Evolutionary conservation across 202 grass and related monocot species (phyloP).

Genomic region (Digitaria exilis): DNA sequence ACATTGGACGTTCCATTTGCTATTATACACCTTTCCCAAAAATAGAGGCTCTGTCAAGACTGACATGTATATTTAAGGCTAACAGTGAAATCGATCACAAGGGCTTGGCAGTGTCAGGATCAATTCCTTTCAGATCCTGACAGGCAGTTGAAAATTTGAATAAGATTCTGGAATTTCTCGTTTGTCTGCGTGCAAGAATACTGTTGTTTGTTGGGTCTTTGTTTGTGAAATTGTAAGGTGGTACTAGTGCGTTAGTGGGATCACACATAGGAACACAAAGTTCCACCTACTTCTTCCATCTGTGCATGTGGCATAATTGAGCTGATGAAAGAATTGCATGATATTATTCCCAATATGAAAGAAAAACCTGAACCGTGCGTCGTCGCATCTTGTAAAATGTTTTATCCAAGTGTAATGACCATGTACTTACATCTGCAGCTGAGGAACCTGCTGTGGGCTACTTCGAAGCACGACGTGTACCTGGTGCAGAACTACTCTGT

Average conservation of each 20-base stretch:
- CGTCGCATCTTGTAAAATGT: neutral
- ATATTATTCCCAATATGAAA: neutral
- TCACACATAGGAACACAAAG: neutral
- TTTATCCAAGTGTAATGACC: slow-evolving; percentile 4
- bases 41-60: neutral
- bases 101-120: too few relatives aligned
- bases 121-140: too few relatives aligned
- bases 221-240: neutral
- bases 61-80: neutral
- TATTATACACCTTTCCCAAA: neutral
- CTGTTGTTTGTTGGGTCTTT: neutral
- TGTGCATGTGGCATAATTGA: neutral
- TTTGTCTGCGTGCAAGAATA: neutral
- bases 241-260: neutral
- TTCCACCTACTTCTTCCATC: neutral
- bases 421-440: slow-evolving; percentile 45
- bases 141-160: neutral
- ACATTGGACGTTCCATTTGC: neutral
- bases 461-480: slow-evolving; percentile 91
- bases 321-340: neutral
- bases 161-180: neutral
- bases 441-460: slow-evolving; percentile 82
- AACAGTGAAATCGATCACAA: neutral
- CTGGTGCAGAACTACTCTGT: slow-evolving; percentile 75
- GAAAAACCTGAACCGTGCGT: slow-evolving; percentile 3